Evolutionary conservation across 1,284 basidiomycete species (phyloP).

Genomic region (Omphalotus olearius): DNA sequence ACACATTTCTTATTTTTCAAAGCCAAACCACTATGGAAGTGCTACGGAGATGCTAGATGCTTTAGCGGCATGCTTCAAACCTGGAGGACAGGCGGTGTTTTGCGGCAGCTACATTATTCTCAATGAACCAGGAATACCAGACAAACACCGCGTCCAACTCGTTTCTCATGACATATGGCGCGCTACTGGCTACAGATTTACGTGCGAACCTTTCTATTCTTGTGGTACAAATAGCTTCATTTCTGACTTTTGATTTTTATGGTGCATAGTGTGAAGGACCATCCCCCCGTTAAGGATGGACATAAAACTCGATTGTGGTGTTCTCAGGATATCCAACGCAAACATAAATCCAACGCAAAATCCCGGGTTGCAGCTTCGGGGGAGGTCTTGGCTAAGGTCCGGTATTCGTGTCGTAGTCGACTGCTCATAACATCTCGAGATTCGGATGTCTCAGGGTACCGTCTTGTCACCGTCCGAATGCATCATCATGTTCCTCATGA

Average conservation of each 20-base stretch:
- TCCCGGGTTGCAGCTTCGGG: slow-evolving; percentile 32
- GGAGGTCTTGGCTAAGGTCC: slow-evolving; percentile 32
- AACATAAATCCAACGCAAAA: slow-evolving; percentile 29
- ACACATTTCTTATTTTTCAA: too few species aligned
- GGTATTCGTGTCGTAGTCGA: slow-evolving; percentile 39
- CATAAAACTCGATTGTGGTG: slow-evolving; percentile 46
- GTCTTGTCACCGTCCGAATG: slow-evolving; percentile 35
- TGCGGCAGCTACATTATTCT: slow-evolving; percentile 15
- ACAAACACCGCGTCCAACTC: slow-evolving; percentile 37
- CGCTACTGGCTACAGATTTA: slow-evolving; percentile 43
- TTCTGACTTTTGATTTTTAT: not conserved
- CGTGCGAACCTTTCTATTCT: slow-evolving; percentile 28
- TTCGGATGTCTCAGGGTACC: slow-evolving; percentile 20
- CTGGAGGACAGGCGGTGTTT: slow-evolving; percentile 8
- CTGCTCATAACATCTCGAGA: slow-evolving; percentile 39
- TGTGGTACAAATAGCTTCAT: not conserved
- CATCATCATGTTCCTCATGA: slow-evolving; percentile 40
- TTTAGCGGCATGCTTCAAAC: slow-evolving; percentile 7
- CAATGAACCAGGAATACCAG: slow-evolving; percentile 26
- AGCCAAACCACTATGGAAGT: slow-evolving; percentile 10
- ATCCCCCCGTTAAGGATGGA: slow-evolving; percentile 37
- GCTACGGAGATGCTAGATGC: slow-evolving; percentile 8
- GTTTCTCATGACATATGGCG: slow-evolving; percentile 40
- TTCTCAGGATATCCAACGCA: slow-evolving; percentile 40
- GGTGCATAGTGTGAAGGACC: slow-evolving; percentile 38